Evolutionary conservation across 805 yeast species (phyloP), one percentile per base, ranked within the genome.

Genomic region (Myxozyma melibiosi): DNA sequence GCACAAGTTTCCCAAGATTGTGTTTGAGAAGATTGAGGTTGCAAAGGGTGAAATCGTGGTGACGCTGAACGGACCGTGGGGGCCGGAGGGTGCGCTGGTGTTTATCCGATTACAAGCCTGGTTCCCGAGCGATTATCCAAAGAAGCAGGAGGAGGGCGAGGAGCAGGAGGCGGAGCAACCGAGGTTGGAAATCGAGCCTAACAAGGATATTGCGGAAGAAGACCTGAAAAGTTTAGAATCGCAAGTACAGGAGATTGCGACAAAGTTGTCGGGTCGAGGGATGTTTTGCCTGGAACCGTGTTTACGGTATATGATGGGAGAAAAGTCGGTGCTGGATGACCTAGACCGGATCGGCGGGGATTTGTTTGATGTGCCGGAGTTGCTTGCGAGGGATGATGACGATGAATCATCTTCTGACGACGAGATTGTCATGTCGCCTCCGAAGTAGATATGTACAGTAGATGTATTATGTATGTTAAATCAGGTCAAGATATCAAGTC

Each of bases 1-100:
- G 2, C 90, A 86, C 65, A 88, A 88, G 65, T 90, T 91, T 68
- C 96, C 97, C 0, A 89, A 86, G 64, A 80, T 94, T 2, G 75
- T 84, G 1, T 90, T 94, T 70, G 98, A 92, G 67, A 84, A 84
- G 64, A 90, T 94, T 4, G 84, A 94, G 1, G 96, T 92, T 0
- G 83, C 95, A 0, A 86, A 96, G 0, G 97, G 98, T 39, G 83
- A 79, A 30, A 74, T 91, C 54, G 82, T 84, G 2, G 71, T 94
- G 11, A 84, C 95, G n/a, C 71, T 94, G 51, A 80, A 84, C 62
- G 97, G 97, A 0, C 88, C 90, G 0, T 84, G 90, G 88, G 78
- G 81, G 0, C 67, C 70, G 8, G 28, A 43, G 22, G 31, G 33
- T 14, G 65, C 67, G 1, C 70, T 84, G 31, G 74, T 88, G 0